These are phyloP conservation scores for Pleurotus eryngii DNA, from an alignment of 768 basidiomycete species.

Conservation along the genomic window DNA sequence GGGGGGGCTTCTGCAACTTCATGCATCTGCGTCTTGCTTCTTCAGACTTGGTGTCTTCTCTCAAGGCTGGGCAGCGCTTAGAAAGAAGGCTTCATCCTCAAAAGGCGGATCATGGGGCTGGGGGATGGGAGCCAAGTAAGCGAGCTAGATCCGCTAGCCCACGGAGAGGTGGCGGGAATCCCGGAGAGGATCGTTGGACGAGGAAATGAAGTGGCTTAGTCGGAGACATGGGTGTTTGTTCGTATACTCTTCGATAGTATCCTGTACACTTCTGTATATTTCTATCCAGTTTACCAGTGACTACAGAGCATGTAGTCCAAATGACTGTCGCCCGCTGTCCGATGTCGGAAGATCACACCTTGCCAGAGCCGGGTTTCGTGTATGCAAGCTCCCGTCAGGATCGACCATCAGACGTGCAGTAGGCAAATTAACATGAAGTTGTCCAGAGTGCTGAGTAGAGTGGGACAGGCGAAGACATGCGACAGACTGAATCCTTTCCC, in stretches of 20 bases:
- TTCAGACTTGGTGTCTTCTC: slow-evolving; percentile 72
- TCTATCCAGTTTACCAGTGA: neutral
- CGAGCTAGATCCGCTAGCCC: slow-evolving; percentile 83
- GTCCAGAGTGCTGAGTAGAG: no score
- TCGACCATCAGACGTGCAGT: no score
- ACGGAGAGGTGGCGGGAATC: slow-evolving; percentile 51
- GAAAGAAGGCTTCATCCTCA: slow-evolving; percentile 74
- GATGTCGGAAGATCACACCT: no score
- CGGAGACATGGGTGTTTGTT: slow-evolving; percentile 1
- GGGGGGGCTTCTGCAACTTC: slow-evolving; percentile 98
- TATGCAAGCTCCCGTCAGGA: no score
- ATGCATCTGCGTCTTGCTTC: slow-evolving; percentile 94
- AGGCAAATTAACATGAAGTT: no score
- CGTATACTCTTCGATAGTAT: neutral
- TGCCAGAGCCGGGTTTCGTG: no score
- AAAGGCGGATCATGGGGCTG: slow-evolving; percentile 61
- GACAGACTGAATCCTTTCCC: no score
- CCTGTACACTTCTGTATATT: neutral
- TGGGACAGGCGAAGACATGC: no score
- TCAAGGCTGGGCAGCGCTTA: slow-evolving; percentile 79
- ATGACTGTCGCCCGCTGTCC: no score
- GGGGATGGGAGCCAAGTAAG: slow-evolving; percentile 82
- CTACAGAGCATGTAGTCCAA: no score
- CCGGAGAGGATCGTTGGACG: slow-evolving; percentile 78
- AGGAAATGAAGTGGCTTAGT: slow-evolving; percentile 38